Conservation (phyloP, 768 basidiomycete species). For the Gloeostereum incarnatum region DNA sequence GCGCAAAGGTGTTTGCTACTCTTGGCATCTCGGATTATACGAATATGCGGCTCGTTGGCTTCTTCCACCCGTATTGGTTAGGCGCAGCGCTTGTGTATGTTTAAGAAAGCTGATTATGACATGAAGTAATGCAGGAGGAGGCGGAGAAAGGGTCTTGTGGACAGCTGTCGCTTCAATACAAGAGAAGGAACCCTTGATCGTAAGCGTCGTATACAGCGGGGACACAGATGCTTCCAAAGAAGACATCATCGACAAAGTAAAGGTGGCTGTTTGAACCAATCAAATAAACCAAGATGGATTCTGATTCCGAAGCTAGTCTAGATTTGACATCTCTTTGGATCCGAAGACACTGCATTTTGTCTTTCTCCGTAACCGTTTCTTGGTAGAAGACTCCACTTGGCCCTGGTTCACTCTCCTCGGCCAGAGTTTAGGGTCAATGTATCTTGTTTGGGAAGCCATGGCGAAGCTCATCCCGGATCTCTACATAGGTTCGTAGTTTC, state of each 20-base stretch:
- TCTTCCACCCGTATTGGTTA: constrained; percentile 97
- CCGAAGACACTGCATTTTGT: constrained; percentile 68
- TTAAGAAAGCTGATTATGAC: constrained; percentile 22
- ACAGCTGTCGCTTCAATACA: constrained; percentile 77
- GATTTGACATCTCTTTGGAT: constrained; percentile 73
- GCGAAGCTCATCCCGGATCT: constrained; percentile 74
- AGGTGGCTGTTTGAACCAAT: constrained; percentile 38
- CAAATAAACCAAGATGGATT: neutral
- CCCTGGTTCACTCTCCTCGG: constrained; percentile 86
- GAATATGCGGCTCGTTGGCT: constrained; percentile 53
- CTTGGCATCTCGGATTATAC: too few species aligned
- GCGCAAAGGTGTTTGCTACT: too few species aligned
- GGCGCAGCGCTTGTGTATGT: constrained; percentile 12
- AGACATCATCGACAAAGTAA: constrained; percentile 71
- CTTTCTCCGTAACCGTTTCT: constrained; percentile 57
- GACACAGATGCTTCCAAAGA: constrained; percentile 76
- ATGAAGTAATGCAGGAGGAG: constrained; percentile 88
- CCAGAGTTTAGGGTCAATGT: constrained; percentile 84
- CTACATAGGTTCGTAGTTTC: constrained; percentile 62
- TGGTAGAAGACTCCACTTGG: constrained; percentile 82
- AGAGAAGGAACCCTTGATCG: constrained; percentile 46
- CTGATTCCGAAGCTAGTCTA: constrained; percentile 32
- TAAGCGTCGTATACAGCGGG: constrained; percentile 85
- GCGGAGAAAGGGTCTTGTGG: constrained; percentile 95
- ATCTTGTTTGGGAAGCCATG: constrained; percentile 79